A percentile compares a stretch with the other conserved stretches of the same genome.
Conservation (phyloP, 495 filamentous ascomycete species). For the Podospora bellae-mahoneyi region DNA sequence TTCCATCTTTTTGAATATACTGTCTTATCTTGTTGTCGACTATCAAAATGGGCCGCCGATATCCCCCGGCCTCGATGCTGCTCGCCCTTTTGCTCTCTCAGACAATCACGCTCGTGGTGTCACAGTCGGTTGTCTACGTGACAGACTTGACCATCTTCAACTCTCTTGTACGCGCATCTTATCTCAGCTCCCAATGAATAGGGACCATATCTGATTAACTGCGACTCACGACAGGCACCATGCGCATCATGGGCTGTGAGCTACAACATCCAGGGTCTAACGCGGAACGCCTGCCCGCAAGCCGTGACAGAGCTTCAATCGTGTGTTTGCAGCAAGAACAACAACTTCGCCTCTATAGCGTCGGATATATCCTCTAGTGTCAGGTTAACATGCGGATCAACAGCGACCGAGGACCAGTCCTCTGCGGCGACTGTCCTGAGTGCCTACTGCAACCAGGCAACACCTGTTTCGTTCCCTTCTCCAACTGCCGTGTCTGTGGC, state of each 20-base stretch:
- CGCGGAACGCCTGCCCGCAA: constrained; percentile 40
- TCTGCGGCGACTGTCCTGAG: constrained; percentile 41
- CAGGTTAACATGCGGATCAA: constrained; percentile 39
- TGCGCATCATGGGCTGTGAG: constrained; percentile 43
- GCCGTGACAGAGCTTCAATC: constrained; percentile 41
- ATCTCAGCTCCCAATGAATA: background rate
- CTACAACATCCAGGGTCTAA: constrained; percentile 40
- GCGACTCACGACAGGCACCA: constrained; percentile 37
- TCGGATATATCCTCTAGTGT: constrained; percentile 37
- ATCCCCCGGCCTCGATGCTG: background rate
- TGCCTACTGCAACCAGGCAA: constrained; percentile 47
- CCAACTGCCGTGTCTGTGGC: constrained; percentile 40
- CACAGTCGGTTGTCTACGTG: constrained; percentile 35
- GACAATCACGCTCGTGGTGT: background rate
- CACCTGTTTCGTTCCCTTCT: constrained; percentile 33
- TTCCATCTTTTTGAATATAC: background rate
- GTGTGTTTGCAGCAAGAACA: constrained; percentile 50
- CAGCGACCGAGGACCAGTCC: constrained; percentile 44
- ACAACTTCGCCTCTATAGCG: constrained; percentile 41
- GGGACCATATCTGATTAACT: background rate
- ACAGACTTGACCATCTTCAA: constrained; percentile 44
- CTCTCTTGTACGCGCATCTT: constrained; percentile 34
- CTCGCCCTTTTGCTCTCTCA: background rate
- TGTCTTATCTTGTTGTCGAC: background rate
- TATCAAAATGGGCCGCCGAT: background rate